Conservation (phyloP, 1,284 basidiomycete genomes). For the Boletus mariae region DNA sequence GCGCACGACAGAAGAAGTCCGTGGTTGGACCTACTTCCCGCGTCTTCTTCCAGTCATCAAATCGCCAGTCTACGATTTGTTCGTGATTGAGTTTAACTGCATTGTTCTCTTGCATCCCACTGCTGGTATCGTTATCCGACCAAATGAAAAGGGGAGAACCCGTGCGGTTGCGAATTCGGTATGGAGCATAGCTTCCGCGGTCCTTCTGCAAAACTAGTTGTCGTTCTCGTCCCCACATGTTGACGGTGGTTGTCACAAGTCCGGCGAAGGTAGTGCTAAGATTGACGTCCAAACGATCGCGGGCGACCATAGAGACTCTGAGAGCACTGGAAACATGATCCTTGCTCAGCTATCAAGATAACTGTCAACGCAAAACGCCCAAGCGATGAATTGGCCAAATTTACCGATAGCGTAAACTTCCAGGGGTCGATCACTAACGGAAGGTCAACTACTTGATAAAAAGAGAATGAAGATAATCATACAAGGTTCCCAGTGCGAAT, state of each 20-base stretch:
- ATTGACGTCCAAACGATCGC: constrained; percentile 89
- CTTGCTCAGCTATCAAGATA: constrained; percentile 45
- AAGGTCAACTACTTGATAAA: constrained; percentile 2
- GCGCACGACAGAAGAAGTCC: neutral
- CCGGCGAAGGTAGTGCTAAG: constrained; percentile 91
- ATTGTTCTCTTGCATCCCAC: constrained; percentile 43
- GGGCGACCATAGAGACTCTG: constrained; percentile 67
- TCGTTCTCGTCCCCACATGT: constrained; percentile 72
- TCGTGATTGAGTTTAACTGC: constrained; percentile 66
- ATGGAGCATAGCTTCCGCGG: constrained; percentile 89
- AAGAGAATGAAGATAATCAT: constrained; percentile 25
- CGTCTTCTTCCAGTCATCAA: constrained; percentile 94
- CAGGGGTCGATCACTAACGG: constrained; percentile 89
- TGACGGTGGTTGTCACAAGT: constrained; percentile 73
- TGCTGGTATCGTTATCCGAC: constrained; percentile 67
- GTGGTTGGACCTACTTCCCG: constrained; percentile 66
- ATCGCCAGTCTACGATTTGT: constrained; percentile 89
- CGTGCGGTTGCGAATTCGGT: constrained; percentile 89
- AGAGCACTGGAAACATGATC: constrained; percentile 54
- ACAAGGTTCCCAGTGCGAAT: constrained; percentile 99
- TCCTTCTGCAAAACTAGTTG: constrained; percentile 68
- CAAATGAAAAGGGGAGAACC: constrained; percentile 81
- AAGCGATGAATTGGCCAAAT: neutral
- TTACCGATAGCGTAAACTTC: constrained; percentile 78
- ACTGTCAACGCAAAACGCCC: constrained; percentile 10